Evolutionary conservation across 306 rosid species (phyloP), one percentile per base, ranked within the genome.

Genomic region (Luffa acutangula): DNA sequence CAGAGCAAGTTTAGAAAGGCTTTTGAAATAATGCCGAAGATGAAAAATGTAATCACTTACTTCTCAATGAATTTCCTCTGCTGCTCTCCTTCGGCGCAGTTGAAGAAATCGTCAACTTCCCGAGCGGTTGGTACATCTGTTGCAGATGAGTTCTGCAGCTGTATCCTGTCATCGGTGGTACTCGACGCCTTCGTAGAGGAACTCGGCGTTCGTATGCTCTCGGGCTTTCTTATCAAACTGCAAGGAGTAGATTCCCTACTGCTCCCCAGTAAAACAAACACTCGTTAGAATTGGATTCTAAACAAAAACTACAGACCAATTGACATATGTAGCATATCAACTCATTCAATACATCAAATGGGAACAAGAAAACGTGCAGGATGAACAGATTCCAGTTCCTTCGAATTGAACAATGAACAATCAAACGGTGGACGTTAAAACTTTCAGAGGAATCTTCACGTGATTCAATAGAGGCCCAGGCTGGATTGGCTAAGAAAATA

Each of bases 231-330:
- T 82, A 91, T 93, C 90, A 95, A 85, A 89, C 91, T 93, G 85
- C 90, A 89, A 57, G 97, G 99, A 20, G 99, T 95, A n/a, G 97
- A 87, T 86, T 95, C 99, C 82, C 99, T 85, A 39, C 97, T 88
- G 88, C 85, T 86, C 82, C 93, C 33, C 78, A 34, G 31, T 17
- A 48, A 72, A 71, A 73, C 43, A 1, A 46, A 41, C 3, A 42
- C 33, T 13, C 12, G 36, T 74, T 51, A 74, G 17, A 25, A 46
- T 74, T 34, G 17, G 57, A 34, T 52, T 49, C 42, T 36, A 49
- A 33, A 73, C 42, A 33, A 49, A n/a, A 51, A 4, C 60, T 31
- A 73, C 42, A 49, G 7, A 31, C 3, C 25, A 49, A 49, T 73
- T 49, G 60, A 25, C 21, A 73, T 14, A 33, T 6, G 59, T n/a